Evolutionary conservation across 108 stramenopile species (phyloP), one percentile per base, ranked within the genome.

Genomic region (Nitzschia sp.): DNA sequence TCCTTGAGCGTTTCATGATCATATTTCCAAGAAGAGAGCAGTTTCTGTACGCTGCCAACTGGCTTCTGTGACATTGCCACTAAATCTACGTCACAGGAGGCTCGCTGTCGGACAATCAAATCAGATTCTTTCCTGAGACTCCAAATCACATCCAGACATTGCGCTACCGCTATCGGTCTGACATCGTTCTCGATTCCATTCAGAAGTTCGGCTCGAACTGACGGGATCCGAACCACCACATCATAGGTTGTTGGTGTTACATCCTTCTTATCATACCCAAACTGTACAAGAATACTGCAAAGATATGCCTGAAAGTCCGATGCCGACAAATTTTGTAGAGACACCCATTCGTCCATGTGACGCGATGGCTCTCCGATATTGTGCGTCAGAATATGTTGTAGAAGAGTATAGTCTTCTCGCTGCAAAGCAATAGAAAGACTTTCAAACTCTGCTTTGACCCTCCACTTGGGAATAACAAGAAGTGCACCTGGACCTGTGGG

Each of bases 201-300:
- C 39, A 73, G 11, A 26, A 78, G 62, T 11, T 44, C 54, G 51
- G 64, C 46, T 10, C 53, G 67, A 24, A 86, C 17, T 10, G 46
- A 48, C 17, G 78, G 75, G 3, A 79, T 63, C 0, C 21, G 12
- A 46, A 82, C 21, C 7, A 17, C 29, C 8, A 89, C 34, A 19
- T 73, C 65, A 56, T 82, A 92, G 2, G 91, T 92, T 22, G 86
- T 88, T 22, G 87, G 86, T 10, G 84, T 72, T 10, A 72, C 73
- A 76, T 88, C 82, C 67, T 88, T 89, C 51, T 87, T 84, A 61
- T 92, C 91, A 54, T 92, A 92, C 6, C 83, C 85, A 72, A 75
- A 92, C 17, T 81, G 71, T 7, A 92, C 88, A 38, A 85, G 56
- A 19, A 83, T 73, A 19, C 57, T 63, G 46, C 73, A 48, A 20